Conservation (phyloP, 805 yeast species). For the Nadsonia fulvescens region DNA sequence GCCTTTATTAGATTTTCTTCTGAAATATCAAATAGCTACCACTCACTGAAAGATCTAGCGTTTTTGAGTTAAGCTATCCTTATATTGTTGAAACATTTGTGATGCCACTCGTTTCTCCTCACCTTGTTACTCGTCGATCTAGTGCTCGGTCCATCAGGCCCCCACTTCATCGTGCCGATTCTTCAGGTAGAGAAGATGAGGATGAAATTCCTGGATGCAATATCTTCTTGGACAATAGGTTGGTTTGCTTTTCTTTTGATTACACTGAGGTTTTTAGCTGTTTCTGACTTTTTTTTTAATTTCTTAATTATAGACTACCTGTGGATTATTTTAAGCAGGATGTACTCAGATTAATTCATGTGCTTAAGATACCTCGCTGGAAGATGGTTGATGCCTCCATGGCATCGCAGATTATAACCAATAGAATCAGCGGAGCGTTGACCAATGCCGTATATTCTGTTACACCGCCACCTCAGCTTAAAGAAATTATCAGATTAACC, state of each 20-base stretch:
- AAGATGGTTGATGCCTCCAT: conserved; percentile 27
- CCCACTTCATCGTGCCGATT: too few species aligned
- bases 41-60: too few species aligned
- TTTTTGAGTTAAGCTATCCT: too few species aligned
- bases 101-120: too few species aligned
- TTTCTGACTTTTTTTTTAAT: too few species aligned
- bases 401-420: conserved; percentile 30
- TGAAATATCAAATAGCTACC: too few species aligned
- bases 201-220: conserved; percentile 23
- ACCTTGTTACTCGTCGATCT: too few species aligned
- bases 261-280: too few species aligned
- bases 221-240: conserved; percentile 5
- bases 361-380: conserved; percentile 66
- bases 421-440: conserved; percentile 77
- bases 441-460: conserved; percentile 79
- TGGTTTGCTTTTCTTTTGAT: too few species aligned
- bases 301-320: conserved; percentile 63
- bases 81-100: too few species aligned
- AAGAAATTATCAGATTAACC: conserved; percentile 18
- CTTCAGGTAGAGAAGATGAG: conserved; percentile 11
- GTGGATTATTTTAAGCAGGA: conserved; percentile 74
- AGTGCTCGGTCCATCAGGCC: too few species aligned
- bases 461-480: conserved; percentile 29
- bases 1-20: too few species aligned
- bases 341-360: conserved; percentile 42